A percentile compares a stretch with the other conserved stretches of the same genome.
phyloP scores from a whole-genome alignment of 2,329 filamentous ascomycete species.

The Metarhizium brunneum region DNA sequence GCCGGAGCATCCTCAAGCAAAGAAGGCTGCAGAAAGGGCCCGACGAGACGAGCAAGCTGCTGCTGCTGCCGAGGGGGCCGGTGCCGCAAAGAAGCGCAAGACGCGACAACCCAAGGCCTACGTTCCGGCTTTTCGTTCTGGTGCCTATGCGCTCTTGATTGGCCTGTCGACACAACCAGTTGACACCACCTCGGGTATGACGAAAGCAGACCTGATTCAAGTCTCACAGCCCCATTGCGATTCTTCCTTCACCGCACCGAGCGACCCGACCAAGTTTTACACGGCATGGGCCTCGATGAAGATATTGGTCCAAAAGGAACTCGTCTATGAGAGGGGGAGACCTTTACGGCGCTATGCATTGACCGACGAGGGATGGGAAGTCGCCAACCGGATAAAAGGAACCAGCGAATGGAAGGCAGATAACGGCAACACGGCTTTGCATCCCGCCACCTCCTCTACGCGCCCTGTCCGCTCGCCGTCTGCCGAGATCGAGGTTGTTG shows the following conservation, averaged over 20 bases:
- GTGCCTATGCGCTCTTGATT: constrained; percentile 62
- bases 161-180: constrained; percentile 53
- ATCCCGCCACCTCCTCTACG: not conserved
- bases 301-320: constrained; percentile 61
- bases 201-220: constrained; percentile 60
- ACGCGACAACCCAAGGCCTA: constrained; percentile 54
- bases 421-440: constrained; percentile 6
- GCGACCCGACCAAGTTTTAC: constrained; percentile 59
- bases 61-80: constrained; percentile 23
- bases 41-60: constrained; percentile 25
- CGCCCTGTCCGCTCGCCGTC: constrained; percentile 10
- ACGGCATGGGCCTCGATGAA: constrained; percentile 82
- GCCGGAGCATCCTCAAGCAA: constrained; percentile 46
- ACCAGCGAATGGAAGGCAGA: constrained; percentile 29
- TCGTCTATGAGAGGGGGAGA: constrained; percentile 62
- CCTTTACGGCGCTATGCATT: constrained; percentile 60
- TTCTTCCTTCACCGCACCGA: constrained; percentile 59
- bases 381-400: constrained; percentile 54
- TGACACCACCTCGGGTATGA: constrained; percentile 43
- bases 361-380: constrained; percentile 71
- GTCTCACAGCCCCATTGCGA: constrained; percentile 64
- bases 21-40: constrained; percentile 25
- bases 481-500: constrained; percentile 1
- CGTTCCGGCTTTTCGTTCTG: constrained; percentile 63
- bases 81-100: constrained; percentile 43